Evolutionary conservation across 2,329 filamentous ascomycete species (phyloP).

Genomic region (Talaromyces sp.): DNA sequence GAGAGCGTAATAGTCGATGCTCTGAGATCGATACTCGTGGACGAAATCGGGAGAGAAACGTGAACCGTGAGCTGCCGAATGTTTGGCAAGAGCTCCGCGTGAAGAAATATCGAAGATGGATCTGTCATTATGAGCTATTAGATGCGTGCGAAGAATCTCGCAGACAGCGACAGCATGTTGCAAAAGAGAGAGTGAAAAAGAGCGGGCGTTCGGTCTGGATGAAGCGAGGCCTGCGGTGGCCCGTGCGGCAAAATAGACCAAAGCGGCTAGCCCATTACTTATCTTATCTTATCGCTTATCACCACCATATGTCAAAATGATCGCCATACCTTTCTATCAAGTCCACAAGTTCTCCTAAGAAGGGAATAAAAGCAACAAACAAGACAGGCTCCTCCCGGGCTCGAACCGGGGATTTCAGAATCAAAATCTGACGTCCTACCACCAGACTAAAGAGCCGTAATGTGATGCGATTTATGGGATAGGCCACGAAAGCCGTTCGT

Average conservation of each 20-base stretch:
- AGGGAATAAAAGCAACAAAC: neutral
- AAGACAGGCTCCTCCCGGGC: neutral
- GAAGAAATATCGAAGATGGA: slow-evolving; percentile 38
- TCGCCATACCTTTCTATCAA: neutral
- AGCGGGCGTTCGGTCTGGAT: neutral
- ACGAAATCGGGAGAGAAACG: slow-evolving; percentile 40
- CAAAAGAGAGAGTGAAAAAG: neutral
- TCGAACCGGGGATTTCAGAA: neutral
- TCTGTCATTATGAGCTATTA: neutral
- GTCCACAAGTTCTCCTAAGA: neutral
- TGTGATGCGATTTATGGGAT: neutral
- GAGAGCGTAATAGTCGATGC: slow-evolving; percentile 26
- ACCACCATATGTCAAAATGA: neutral
- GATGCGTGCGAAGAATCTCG: neutral
- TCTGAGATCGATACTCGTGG: slow-evolving; percentile 4
- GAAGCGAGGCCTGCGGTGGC: neutral
- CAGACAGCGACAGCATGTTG: neutral
- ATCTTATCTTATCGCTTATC: neutral
- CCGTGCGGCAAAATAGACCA: neutral
- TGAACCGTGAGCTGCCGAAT: slow-evolving; percentile 58
- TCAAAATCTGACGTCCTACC: neutral
- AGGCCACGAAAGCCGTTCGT: too few species aligned
- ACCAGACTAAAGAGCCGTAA: neutral
- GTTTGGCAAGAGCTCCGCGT: slow-evolving; percentile 58
- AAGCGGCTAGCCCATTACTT: neutral